Evolutionary conservation across 768 basidiomycete genomes (phyloP), one percentile per base, ranked within the genome.

Genomic region (Mycena vitilis): DNA sequence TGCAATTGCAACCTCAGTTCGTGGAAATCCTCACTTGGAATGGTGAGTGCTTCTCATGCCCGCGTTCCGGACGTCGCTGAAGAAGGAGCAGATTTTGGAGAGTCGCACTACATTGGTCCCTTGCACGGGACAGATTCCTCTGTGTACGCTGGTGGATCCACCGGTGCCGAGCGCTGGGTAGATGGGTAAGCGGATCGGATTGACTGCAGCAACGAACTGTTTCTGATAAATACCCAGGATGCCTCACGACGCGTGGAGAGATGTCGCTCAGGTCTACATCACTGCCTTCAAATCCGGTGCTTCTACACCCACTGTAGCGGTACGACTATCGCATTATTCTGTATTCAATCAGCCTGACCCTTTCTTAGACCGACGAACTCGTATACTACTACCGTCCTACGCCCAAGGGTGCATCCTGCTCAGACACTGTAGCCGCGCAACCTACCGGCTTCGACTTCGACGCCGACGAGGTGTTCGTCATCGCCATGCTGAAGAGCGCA

Each of bases 101-200:
- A 55, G 22, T 55, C 54, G n/a, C 54, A 55, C 37, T 55, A 55
- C 54, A 55, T 55, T 11, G 54, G 54, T 38, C 54, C 54, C 18
- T 38, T 55, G 37, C 54, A 55, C 13, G 54, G 54, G n/a, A 18
- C n/a, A 22, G 38, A 55, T 55, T 40, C 54, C 5, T 37, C 54
- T 55, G 16, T 55, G 37, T 55, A 55, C 22, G 54, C 54, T 38
- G 54, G 54, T n/a, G 54, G 54, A 22, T n/a, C 54, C 5, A 55
- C 54, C 1, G 37, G 54, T 6, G 22, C 54, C 13, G 13, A 12
- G 2, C 37, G 18, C 36, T 55, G 54, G 54, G 54, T 55, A n/a
- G 22, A 55, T n/a, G 54, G 37, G 54, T 55, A 22, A 9, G 54
- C 18, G 9, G 4, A 55, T 5, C n/a, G 0, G 20, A 8, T 23